A percentile compares a stretch with the other conserved stretches of the same genome.
Conservation (phyloP, 805 yeast species). For the Starmera quercuum region DNA sequence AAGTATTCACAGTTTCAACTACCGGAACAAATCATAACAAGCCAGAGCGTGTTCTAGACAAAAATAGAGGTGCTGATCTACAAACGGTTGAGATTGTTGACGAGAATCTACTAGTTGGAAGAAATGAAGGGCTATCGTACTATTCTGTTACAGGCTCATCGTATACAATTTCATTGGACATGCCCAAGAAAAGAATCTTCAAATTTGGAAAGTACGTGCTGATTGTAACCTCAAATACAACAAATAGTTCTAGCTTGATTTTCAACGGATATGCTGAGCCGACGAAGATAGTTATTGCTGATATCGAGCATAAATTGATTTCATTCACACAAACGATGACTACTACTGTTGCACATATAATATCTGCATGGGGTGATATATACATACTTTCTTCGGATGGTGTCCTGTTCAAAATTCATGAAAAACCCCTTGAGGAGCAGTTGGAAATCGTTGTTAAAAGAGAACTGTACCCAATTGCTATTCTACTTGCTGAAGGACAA, state of each 20-base stretch:
- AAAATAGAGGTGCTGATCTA: constrained; percentile 36
- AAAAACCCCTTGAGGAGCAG: constrained; percentile 59
- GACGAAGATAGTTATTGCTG: constrained; percentile 59
- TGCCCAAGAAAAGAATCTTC: constrained; percentile 45
- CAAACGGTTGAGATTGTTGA: constrained; percentile 33
- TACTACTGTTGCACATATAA: constrained; percentile 50
- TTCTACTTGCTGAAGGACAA: constrained; percentile 46
- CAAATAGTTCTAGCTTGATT: constrained; percentile 23
- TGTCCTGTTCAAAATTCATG: constrained; percentile 56
- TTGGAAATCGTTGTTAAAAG: constrained; percentile 61
- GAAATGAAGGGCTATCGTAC: constrained; percentile 53
- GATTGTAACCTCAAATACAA: constrained; percentile 43
- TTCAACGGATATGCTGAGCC: constrained; percentile 29
- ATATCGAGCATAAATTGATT: constrained; percentile 59
- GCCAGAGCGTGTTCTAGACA: constrained; percentile 41
- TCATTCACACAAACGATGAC: constrained; percentile 66
- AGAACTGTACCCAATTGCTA: constrained; percentile 66
- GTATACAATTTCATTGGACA: constrained; percentile 46
- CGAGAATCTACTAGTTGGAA: constrained; percentile 55
- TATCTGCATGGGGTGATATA: constrained; percentile 48
- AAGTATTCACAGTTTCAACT: constrained; percentile 64
- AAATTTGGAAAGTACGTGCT: constrained; percentile 50
- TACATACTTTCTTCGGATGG: constrained; percentile 72
- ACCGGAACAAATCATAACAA: constrained; percentile 71
- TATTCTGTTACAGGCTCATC: constrained; percentile 51